Percentiles rank a stretch among this genome's conserved stretches.
phyloP scores from a whole-genome alignment of 2,329 filamentous ascomycete species.

The Coniochaeta prunicola region DNA sequence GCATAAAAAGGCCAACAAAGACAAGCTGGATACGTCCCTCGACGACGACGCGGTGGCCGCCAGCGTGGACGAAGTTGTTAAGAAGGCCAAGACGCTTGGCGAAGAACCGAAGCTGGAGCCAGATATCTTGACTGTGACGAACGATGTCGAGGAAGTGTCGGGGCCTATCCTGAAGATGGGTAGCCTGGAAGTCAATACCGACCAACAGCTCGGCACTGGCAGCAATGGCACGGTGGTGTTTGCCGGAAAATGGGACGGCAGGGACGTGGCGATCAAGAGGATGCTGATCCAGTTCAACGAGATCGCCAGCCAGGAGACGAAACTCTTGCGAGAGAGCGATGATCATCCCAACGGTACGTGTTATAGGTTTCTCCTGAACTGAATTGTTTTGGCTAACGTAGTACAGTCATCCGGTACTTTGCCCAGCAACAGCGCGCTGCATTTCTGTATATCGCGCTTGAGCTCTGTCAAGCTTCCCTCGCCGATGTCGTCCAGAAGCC shows the following conservation, averaged over 20 bases:
- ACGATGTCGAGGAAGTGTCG: constrained; percentile 53
- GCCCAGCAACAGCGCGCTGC: constrained; percentile 82
- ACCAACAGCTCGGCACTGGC: constrained; percentile 63
- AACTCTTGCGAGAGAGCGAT: constrained; percentile 83
- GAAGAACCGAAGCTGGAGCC: constrained; percentile 46
- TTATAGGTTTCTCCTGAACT: not conserved
- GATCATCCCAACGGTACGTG: constrained; percentile 75
- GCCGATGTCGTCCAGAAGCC: constrained; percentile 85
- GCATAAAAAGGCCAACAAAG: constrained; percentile 49
- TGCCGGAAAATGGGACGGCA: constrained; percentile 86
- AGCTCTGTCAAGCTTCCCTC: constrained; percentile 87
- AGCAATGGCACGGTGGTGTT: constrained; percentile 98
- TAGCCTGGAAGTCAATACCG: constrained; percentile 56
- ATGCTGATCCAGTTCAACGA: constrained; percentile 97
- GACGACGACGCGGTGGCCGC: constrained; percentile 35
- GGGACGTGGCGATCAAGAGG: constrained; percentile 90
- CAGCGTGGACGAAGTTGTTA: constrained; percentile 55
- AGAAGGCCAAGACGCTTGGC: constrained; percentile 51
- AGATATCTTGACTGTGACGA: constrained; percentile 50
- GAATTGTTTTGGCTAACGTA: constrained; percentile 15
- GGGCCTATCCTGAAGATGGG: constrained; percentile 55
- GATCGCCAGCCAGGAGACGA: constrained; percentile 89
- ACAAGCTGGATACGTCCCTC: constrained; percentile 42
- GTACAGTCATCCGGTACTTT: constrained; percentile 86
- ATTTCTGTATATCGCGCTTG: constrained; percentile 93